Conservation (phyloP, 2,329 filamentous ascomycete genomes). For the Teratosphaeriaceae sp. region DNA sequence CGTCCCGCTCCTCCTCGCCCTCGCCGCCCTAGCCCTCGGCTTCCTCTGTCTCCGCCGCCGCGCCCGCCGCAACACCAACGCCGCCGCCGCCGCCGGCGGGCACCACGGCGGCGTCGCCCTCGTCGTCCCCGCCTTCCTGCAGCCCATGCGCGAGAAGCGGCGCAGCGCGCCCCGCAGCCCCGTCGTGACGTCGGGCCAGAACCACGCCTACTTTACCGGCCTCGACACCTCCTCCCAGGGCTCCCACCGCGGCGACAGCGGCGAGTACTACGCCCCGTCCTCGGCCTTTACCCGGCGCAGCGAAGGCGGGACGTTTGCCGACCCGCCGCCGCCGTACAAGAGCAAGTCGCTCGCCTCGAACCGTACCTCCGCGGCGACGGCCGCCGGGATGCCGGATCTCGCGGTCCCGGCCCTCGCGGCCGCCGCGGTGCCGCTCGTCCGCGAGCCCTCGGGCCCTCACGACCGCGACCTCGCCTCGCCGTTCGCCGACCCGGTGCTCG, state of each 20-base stretch:
- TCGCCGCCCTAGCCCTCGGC: conserved; percentile 8
- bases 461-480: neutral
- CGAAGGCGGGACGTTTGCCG: conserved; percentile 2
- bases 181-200: conserved; percentile 1
- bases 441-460: conserved; percentile 1
- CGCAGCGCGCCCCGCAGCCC: neutral
- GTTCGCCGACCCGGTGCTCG: conserved; percentile 6
- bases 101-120: neutral
- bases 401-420: neutral
- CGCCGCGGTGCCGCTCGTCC: neutral
- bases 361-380: neutral
- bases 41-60: conserved; percentile 18
- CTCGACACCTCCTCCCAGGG: conserved; percentile 16
- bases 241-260: conserved; percentile 3
- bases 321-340: conserved; percentile 3
- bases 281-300: neutral
- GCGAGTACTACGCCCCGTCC: conserved; percentile 5
- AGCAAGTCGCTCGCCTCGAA: neutral
- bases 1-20: conserved; percentile 15
- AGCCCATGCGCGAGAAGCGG: conserved; percentile 4
- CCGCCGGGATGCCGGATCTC: neutral
- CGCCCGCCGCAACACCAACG: too few species aligned
- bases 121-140: conserved; percentile 3
- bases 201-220: conserved; percentile 18
- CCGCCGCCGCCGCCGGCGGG: neutral